Percentiles rank a stretch among this genome's conserved stretches.
Conservation (phyloP, 805 yeast species). For the Pichia thaimueangensis region DNA sequence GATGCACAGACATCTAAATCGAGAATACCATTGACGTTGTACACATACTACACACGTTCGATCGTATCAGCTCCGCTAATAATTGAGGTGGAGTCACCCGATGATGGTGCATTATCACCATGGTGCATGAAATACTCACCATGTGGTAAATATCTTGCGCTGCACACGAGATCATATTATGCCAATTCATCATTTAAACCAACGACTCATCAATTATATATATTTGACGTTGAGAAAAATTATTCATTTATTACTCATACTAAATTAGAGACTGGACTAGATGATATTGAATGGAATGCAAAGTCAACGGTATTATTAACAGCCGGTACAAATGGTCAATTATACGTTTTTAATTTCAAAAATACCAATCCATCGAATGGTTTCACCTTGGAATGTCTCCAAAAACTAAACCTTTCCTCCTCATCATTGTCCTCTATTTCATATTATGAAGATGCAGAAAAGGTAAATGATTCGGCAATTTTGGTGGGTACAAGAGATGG, state of each 20-base stretch:
- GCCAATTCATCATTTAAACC: too few species aligned
- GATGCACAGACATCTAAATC: not conserved
- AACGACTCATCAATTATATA: constrained; percentile 1
- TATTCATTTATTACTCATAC: not conserved
- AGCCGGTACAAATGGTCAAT: constrained; percentile 10
- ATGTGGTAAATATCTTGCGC: constrained; percentile 9
- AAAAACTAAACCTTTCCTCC: constrained; percentile 12
- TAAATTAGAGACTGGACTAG: not conserved
- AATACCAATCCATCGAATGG: too few species aligned
- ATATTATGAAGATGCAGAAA: not conserved
- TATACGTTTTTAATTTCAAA: constrained; percentile 6
- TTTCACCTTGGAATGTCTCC: not conserved
- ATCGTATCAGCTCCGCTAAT: constrained; percentile 1
- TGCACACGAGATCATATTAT: constrained; percentile 5
- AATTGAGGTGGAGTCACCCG: not conserved
- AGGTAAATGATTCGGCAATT: not conserved
- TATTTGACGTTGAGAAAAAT: constrained; percentile 4
- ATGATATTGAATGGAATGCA: constrained; percentile 9
- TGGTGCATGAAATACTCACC: constrained; percentile 11
- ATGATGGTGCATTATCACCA: constrained; percentile 3
- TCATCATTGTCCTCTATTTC: constrained; percentile 11
- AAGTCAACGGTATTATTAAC: constrained; percentile 1
- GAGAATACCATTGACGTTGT: not conserved
- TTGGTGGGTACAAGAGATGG: constrained; percentile 16
- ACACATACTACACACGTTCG: not conserved